Base-by-base conservation (phyloP, 2,329 filamentous ascomycete species). In the Fusarium fujikuroi region DNA sequence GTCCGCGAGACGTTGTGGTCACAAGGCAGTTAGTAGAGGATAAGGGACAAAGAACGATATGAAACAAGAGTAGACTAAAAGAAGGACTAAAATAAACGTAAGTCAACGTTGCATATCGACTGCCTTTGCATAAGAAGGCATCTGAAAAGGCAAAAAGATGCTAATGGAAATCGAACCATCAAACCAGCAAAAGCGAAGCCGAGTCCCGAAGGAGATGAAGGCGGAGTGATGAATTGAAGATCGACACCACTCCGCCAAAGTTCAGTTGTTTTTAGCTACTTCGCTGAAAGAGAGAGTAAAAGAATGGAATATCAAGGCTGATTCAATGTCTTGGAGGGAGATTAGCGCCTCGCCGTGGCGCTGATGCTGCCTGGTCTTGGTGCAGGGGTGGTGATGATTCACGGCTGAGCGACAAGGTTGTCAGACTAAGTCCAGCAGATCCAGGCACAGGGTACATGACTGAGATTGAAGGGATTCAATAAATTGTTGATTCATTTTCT, bases 181-280 rank as follows among this genome's bases (percentile, higher is more conserved):
- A 0, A 18, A 36, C 2, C 10, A 5, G 34, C 67, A 71, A 71
- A 70, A 71, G 57, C 69, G 69, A 71, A 71, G 69, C 50, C 43
- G 19, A 25, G n/a, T 39, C 43, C 39, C 21, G 12, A 40, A n/a
- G 52, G 53, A 52, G 50, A 28, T 23, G 46, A 28, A 7, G 19
- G 39, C 12, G 19, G 53, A 28, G 43, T 32, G 15, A 8, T 28
- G 34, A 21, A 14, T 21, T 19, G 50, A 42, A 32, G 8, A 60
- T 23, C 5, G 37, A 30, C 30, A 46, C 68, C 61, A 34, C 44
- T 37, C 47, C 3, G 52, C 64, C 59, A 72, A 64, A 58, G 15
- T 36, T 15, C 5, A 5, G n/a, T n/a, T n/a, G n/a, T 11, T 25
- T 39, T 46, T 43, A 28, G 65, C 65, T 68, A 68, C 65, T 68